These are phyloP conservation scores for Komagataella ulmi DNA, from an alignment of 805 yeast genomes.

Conservation along the genomic window DNA sequence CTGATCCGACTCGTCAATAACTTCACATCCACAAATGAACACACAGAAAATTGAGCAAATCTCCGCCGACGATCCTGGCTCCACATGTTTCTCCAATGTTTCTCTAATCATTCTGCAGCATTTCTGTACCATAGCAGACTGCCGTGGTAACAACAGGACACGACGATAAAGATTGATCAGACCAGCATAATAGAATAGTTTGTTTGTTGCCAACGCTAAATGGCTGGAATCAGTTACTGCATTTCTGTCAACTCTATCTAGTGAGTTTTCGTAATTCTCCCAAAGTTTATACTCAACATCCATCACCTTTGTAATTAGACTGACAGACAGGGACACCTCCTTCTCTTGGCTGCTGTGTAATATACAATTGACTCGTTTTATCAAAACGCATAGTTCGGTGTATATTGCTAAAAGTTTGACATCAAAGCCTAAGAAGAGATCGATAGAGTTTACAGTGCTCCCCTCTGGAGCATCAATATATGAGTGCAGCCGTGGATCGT, in stretches of 20 bases:
- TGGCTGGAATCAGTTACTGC: constrained; percentile 4
- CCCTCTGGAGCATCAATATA: background rate
- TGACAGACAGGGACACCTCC: constrained; percentile 8
- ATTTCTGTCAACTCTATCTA: background rate
- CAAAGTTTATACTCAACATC: constrained; percentile 21
- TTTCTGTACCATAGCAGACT: constrained; percentile 33
- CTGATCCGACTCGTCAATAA: constrained; percentile 21
- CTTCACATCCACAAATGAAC: constrained; percentile 49
- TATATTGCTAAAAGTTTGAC: constrained; percentile 44
- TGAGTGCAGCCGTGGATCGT: background rate
- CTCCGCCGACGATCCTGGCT: constrained; percentile 34
- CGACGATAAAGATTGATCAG: constrained; percentile 43
- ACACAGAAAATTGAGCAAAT: constrained; percentile 41
- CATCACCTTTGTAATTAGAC: constrained; percentile 21
- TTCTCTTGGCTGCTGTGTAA: constrained; percentile 3
- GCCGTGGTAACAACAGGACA: constrained; percentile 31
- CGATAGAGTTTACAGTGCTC: constrained; percentile 25
- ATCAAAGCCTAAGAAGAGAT: constrained; percentile 56
- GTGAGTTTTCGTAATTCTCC: constrained; percentile 9
- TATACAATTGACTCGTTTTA: constrained; percentile 17
- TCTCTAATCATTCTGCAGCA: constrained; percentile 26
- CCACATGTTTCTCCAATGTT: constrained; percentile 24
- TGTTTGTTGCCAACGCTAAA: constrained; percentile 31
- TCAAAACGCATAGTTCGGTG: constrained; percentile 31
- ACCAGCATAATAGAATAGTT: constrained; percentile 38